A percentile compares a stretch with the other conserved stretches of the same genome.
Evolutionary conservation across 257 asterid species (phyloP).

Genomic region (Solanum pimpinellifolium): DNA sequence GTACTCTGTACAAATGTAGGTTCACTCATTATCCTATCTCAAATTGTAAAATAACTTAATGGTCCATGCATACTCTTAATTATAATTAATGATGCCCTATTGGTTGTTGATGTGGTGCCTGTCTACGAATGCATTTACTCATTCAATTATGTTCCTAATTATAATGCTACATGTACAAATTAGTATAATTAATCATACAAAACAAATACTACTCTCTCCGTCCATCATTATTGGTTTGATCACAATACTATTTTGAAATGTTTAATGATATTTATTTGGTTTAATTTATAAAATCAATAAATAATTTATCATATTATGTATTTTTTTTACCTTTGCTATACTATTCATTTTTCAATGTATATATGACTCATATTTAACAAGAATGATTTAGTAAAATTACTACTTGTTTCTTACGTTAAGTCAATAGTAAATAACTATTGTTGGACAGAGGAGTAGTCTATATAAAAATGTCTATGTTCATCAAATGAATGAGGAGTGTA

Average conservation of each 20-base stretch:
- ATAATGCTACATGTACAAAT: not conserved
- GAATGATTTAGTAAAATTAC: too few species aligned
- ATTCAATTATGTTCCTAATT: not conserved
- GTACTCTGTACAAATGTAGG: not conserved
- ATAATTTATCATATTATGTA: too few species aligned
- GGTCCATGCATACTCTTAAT: not conserved
- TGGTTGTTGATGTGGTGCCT: not conserved
- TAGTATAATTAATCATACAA: not conserved
- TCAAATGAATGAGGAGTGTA: not conserved
- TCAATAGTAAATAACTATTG: too few species aligned
- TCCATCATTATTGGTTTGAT: too few species aligned
- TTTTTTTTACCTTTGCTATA: too few species aligned
- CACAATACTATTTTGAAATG: too few species aligned
- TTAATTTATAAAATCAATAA: too few species aligned
- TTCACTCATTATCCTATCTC: not conserved
- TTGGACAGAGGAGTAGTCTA: fast-evolving
- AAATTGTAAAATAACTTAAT: not conserved
- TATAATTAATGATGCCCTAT: not conserved
- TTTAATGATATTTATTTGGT: too few species aligned
- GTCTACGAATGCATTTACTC: not conserved
- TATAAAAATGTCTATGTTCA: not conserved
- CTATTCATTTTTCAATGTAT: too few species aligned
- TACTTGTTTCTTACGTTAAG: too few species aligned
- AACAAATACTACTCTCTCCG: not conserved
- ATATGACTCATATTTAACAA: too few species aligned